Conservation (phyloP, 768 basidiomycete species). For the Kwoniella newhampshirensis region DNA sequence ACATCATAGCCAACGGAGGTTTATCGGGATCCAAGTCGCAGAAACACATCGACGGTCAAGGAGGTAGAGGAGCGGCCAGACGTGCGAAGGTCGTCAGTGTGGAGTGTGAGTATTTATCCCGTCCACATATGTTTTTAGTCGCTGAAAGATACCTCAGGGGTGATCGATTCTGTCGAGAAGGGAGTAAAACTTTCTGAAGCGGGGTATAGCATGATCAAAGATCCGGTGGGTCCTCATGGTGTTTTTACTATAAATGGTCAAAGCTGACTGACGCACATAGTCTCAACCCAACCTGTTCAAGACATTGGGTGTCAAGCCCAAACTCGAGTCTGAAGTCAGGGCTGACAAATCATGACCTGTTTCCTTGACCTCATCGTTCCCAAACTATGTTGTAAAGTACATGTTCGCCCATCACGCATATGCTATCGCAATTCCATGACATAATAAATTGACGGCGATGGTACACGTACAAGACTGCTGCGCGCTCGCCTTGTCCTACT, state of each 20-base stretch:
- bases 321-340: conserved; percentile 14
- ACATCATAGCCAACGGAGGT: conserved; percentile 43
- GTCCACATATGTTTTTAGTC: background rate
- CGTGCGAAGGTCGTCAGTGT: conserved; percentile 41
- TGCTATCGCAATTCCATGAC: background rate
- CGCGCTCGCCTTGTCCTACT: background rate
- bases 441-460: background rate
- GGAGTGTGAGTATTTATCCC: conserved; percentile 33
- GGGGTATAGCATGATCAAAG: conserved; percentile 38
- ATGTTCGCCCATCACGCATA: no score
- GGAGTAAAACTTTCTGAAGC: conserved; percentile 37
- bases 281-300: conserved; percentile 36
- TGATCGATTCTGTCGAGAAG: conserved; percentile 39
- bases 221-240: conserved; percentile 33
- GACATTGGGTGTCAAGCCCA: conserved; percentile 32
- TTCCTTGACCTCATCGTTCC: background rate
- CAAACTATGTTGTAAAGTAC: no score
- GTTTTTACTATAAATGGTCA: background rate
- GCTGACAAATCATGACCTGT: background rate
- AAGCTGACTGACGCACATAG: conserved; percentile 1
- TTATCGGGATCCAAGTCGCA: conserved; percentile 45
- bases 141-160: conserved; percentile 20
- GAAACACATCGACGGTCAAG: conserved; percentile 47
- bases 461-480: background rate
- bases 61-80: conserved; percentile 29